Conservation (phyloP, 805 yeast genomes). For the Saccharomycopsis selenospora region DNA sequence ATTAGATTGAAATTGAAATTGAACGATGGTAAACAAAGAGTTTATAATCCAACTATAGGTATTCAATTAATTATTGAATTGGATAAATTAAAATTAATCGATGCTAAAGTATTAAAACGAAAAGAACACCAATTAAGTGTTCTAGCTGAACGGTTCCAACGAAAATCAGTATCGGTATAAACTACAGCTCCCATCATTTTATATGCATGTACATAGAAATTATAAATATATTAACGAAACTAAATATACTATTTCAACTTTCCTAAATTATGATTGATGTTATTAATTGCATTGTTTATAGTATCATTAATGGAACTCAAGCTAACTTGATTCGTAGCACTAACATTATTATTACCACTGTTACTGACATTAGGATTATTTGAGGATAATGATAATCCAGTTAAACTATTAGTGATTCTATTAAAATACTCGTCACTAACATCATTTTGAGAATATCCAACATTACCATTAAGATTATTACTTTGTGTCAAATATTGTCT, state of each 20-base stretch:
- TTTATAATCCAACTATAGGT: background rate
- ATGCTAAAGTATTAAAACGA: background rate
- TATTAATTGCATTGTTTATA: constrained; percentile 8
- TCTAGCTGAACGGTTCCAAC: no score
- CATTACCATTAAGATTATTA: background rate
- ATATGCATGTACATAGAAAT: no score
- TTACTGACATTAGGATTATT: constrained; percentile 11
- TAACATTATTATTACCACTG: constrained; percentile 5
- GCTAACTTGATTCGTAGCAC: background rate
- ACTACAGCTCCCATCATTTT: no score
- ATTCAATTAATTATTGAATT: background rate
- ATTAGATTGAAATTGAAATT: background rate
- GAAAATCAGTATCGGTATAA: no score
- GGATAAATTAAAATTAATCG: background rate
- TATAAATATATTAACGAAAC: no score
- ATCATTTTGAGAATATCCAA: background rate
- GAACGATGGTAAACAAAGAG: background rate
- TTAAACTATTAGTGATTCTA: constrained; percentile 3
- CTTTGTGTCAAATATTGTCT: background rate
- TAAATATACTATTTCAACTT: constrained; percentile 2
- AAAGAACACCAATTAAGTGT: no score
- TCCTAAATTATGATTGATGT: background rate
- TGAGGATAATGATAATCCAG: constrained; percentile 16
- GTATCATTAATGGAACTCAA: constrained; percentile 2
- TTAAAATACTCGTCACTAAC: background rate